A percentile compares a stretch with the other conserved stretches of the same genome.
Evolutionary conservation across 2,329 filamentous ascomycete species (phyloP).

Genomic region (Aspergillus calidoustus): DNA sequence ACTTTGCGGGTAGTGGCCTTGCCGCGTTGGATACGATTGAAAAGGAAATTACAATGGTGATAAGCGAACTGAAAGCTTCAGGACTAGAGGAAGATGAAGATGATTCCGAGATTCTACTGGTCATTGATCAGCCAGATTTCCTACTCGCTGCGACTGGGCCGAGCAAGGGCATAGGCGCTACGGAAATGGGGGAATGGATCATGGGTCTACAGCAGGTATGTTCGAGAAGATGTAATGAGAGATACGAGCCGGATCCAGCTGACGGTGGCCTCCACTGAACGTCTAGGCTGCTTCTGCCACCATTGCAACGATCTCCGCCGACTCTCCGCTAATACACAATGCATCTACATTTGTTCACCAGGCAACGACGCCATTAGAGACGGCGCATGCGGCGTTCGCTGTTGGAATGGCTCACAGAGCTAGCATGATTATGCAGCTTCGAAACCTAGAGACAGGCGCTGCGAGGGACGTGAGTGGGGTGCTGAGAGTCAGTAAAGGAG

Average conservation of each 20-base stretch:
- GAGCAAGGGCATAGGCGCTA: constrained; percentile 46
- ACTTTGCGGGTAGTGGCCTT: constrained; percentile 34
- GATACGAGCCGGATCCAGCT: constrained; percentile 5
- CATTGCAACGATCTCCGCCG: constrained; percentile 72
- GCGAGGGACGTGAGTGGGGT: constrained; percentile 91
- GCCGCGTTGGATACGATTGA: constrained; percentile 40
- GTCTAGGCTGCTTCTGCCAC: constrained; percentile 65
- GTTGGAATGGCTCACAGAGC: constrained; percentile 77
- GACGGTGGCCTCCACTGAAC: constrained; percentile 9
- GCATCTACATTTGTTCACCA: constrained; percentile 39
- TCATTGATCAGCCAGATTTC: constrained; percentile 70
- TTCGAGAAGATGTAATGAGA: constrained; percentile 20
- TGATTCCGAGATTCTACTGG: constrained; percentile 55
- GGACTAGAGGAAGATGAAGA: constrained; percentile 25
- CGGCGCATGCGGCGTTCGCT: constrained; percentile 71
- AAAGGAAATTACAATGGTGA: constrained; percentile 38
- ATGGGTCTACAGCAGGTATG: constrained; percentile 67
- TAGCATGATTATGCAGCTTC: constrained; percentile 69
- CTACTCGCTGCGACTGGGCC: constrained; percentile 64
- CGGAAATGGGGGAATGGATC: constrained; percentile 60
- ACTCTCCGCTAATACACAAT: constrained; percentile 69
- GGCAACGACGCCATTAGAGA: constrained; percentile 69
- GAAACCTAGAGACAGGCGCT: constrained; percentile 82
- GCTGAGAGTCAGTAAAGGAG: constrained; percentile 71
- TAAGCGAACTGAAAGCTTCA: constrained; percentile 35